Evolutionary conservation across 257 asterid genomes (phyloP).

Genomic region (Nicotiana noctiflora): DNA sequence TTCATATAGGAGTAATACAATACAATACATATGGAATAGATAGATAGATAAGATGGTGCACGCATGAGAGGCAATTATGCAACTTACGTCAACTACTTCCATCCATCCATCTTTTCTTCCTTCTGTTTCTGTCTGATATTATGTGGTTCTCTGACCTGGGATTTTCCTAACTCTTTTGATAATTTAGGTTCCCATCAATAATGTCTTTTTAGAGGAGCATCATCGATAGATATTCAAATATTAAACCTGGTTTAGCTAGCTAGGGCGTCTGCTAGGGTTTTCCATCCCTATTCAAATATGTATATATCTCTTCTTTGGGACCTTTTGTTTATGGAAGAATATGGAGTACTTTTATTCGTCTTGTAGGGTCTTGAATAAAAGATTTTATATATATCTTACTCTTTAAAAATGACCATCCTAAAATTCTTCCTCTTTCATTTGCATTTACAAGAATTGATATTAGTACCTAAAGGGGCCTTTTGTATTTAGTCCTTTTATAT

Average conservation of each 20-base stretch:
- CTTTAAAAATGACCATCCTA: no score
- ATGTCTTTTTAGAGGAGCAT: background rate
- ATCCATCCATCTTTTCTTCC: constrained; percentile 13
- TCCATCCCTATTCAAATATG: background rate
- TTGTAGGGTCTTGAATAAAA: no score
- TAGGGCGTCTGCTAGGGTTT: background rate
- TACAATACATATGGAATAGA: background rate
- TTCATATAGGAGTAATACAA: background rate
- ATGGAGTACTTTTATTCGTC: no score
- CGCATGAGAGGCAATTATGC: background rate
- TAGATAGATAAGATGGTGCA: constrained; percentile 9
- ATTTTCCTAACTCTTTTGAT: background rate
- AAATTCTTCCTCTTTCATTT: no score
- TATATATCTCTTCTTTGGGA: background rate
- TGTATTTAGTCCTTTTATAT: no score
- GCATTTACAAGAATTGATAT: no score
- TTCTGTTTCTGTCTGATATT: constrained; percentile 15
- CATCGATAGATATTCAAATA: background rate
- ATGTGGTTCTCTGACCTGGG: constrained; percentile 1
- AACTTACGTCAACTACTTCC: background rate
- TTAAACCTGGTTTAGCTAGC: background rate
- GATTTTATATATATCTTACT: no score
- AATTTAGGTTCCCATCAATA: background rate
- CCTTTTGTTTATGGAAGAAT: background rate
- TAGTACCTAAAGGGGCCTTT: no score